A percentile compares a stretch with the other conserved stretches of the same genome.
phyloP scores from a whole-genome alignment of 176 grass and related monocot species.

The Phyllostachys edulis region DNA sequence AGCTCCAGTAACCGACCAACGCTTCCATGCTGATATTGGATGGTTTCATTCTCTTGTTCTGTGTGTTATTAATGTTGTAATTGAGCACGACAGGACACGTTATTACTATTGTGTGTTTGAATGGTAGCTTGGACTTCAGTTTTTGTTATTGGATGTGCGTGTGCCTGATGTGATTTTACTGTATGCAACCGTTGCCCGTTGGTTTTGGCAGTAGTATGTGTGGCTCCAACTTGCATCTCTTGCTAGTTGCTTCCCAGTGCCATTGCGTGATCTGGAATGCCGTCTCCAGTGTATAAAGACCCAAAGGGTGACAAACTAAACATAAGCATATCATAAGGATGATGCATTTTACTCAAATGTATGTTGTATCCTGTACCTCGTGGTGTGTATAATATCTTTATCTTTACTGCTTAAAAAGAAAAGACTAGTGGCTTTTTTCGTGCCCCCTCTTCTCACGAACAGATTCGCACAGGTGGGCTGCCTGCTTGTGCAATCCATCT shows the following conservation, averaged over 20 bases:
- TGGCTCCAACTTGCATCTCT: neutral
- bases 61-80: constrained; percentile 42
- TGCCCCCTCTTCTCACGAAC: too few species aligned
- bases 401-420: too few species aligned
- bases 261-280: neutral
- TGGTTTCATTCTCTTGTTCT: neutral
- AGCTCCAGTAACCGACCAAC: constrained; percentile 22
- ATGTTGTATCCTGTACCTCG: too few species aligned
- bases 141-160: neutral
- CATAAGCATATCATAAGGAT: too few species aligned
- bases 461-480: too few species aligned
- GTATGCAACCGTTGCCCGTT: neutral
- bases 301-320: too few species aligned
- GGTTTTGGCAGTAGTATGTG: neutral
- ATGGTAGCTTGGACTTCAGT: neutral
- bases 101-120: neutral
- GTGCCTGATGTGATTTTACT: neutral
- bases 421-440: too few species aligned
- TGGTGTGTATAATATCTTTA: too few species aligned
- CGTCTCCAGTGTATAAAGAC: too few species aligned
- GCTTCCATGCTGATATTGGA: constrained; percentile 43
- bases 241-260: neutral
- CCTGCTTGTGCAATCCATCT: too few species aligned
- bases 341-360: too few species aligned
- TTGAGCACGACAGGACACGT: neutral